Conservation (phyloP, 2,329 filamentous ascomycete species). For the Aspergillus bombycis region DNA sequence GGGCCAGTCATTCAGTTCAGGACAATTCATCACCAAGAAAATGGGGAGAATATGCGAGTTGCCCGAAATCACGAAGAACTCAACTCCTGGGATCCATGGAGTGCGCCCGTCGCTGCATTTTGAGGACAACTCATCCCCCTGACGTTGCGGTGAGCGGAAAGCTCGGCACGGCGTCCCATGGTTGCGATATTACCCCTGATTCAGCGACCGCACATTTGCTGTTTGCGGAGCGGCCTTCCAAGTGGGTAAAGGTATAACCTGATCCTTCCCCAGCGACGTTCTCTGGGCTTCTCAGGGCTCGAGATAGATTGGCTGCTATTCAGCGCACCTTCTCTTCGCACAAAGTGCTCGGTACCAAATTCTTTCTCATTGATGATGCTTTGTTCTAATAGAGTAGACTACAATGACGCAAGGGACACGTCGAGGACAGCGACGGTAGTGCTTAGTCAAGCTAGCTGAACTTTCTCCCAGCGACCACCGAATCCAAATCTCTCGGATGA, state of each 20-base stretch:
- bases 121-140: slow-evolving; percentile 4
- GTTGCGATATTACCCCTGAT: slow-evolving; percentile 19
- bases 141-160: slow-evolving; percentile 21
- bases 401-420: background rate
- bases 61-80: background rate
- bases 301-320: background rate
- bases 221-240: slow-evolving; percentile 3
- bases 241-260: slow-evolving; percentile 3
- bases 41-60: background rate
- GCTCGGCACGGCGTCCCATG: slow-evolving; percentile 26
- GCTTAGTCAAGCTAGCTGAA: background rate
- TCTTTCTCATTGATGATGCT: background rate
- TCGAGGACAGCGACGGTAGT: background rate
- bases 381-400: background rate
- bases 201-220: background rate
- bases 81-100: background rate
- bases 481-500: background rate
- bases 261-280: background rate
- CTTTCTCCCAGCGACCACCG: background rate
- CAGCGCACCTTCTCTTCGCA: background rate
- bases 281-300: background rate
- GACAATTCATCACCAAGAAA: background rate
- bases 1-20: background rate
- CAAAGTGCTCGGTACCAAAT: background rate
- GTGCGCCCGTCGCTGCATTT: background rate